Conservation (phyloP, 768 basidiomycete genomes). For the Tricholoma furcatifolium region DNA sequence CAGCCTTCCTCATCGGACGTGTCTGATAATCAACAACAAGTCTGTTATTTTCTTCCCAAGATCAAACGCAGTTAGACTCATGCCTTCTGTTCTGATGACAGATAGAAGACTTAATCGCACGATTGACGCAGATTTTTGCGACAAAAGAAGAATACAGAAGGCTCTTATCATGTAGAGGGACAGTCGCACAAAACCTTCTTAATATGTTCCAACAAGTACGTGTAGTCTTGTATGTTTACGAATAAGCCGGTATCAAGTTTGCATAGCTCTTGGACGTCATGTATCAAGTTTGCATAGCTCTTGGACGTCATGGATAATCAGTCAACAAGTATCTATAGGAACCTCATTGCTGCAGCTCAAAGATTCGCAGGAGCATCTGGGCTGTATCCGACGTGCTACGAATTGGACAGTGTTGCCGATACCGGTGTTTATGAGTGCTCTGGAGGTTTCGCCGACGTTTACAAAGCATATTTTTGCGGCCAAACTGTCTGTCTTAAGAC, state of each 20-base stretch:
- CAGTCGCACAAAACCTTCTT: background rate
- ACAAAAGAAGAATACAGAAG: background rate
- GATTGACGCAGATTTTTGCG: background rate
- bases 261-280: background rate
- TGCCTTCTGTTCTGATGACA: too few species aligned
- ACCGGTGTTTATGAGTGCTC: background rate
- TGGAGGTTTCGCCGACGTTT: constrained; percentile 1
- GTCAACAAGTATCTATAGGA: background rate
- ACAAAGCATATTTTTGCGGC: background rate
- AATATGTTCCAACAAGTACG: background rate
- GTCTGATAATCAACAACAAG: too few species aligned
- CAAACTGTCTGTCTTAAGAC: background rate
- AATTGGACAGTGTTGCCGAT: background rate
- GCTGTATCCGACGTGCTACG: background rate
- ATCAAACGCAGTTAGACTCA: too few species aligned
- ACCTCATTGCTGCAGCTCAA: background rate
- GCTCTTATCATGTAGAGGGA: background rate
- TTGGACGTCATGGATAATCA: background rate
- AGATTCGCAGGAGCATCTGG: background rate
- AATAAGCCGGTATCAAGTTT: too few species aligned
- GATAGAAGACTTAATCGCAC: too few species aligned
- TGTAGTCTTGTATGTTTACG: too few species aligned
- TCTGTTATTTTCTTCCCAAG: too few species aligned
- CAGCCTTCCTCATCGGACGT: too few species aligned
- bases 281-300: background rate